Base-by-base conservation (phyloP, 352 stramenopile species). In the Pythium catenulatum region DNA sequence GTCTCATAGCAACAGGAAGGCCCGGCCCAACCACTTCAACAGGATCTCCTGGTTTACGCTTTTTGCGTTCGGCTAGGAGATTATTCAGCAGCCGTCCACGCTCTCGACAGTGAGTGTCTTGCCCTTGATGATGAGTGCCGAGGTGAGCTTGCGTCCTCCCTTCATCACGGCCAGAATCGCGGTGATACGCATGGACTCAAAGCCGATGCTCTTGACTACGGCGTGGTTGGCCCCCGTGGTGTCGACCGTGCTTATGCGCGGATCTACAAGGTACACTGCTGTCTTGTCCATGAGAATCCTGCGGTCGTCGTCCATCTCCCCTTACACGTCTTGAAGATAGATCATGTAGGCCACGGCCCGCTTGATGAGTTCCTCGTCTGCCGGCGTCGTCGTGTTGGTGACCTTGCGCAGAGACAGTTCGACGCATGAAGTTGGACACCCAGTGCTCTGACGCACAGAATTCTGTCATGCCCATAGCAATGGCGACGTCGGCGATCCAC, bases 231-330 rank as follows among this genome's bases (percentile, higher is more conserved):
- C 65, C 4, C 88, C 85, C 15, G 45, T 74, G 4, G 86, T 30
- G 27, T 90, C 77, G 7, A 87, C 37, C 27, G 70, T 90, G 41
- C 85, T 56, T 17, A 72, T 32, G 4, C 63, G 69, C 1, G 66
- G 74, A 30, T 86, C 76, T 75, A 91, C 76, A 59, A 92, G 90
- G 27, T 86, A 89, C 0, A 92, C 87, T 0, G 85, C 86, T 15
- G 58, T 68, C 32, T 68, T 34, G 34, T 68, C 58, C 58, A 68
- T 68, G 58, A 68, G 58, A 6, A 68, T 7, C 11, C 15, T 68
- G 30, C 32, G 30, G 7, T 68, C 58, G 3, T 27, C 19, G 32
- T 45, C 32, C 58, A 45, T 68, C 21, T 3, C 9, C 25, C 6
- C 32, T 17, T 8, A n/a, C 9, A 13, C 21, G 30, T 11, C 58